Evolutionary conservation across 805 yeast genomes (phyloP).

Genomic region (Ogataea methylovora): DNA sequence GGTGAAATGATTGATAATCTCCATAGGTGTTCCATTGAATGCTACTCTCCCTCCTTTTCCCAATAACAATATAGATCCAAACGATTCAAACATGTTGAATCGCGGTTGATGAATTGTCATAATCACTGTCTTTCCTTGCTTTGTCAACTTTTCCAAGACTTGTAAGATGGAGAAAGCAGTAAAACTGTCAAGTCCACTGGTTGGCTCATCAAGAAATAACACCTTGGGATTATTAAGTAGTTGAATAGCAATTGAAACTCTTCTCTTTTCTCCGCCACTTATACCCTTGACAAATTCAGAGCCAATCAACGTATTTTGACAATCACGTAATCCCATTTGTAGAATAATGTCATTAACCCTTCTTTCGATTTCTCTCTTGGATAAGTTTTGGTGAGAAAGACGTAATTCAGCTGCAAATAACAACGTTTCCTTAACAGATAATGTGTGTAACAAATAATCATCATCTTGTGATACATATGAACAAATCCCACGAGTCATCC

Average conservation of each 20-base stretch:
- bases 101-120: slow-evolving; percentile 83
- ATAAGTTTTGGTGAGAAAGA: slow-evolving; percentile 35
- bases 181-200: slow-evolving; percentile 79
- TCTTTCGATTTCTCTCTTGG: slow-evolving; percentile 30
- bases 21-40: slow-evolving; percentile 50
- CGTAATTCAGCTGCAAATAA: slow-evolving; percentile 65
- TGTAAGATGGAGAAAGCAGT: slow-evolving; percentile 64
- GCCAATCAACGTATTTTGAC: slow-evolving; percentile 70
- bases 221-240: slow-evolving; percentile 65
- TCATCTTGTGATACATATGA: slow-evolving; percentile 84
- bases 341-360: slow-evolving; percentile 52
- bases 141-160: slow-evolving; percentile 50
- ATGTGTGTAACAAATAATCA: slow-evolving; percentile 55
- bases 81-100: slow-evolving; percentile 50
- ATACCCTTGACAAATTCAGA: slow-evolving; percentile 54
- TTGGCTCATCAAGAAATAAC: slow-evolving; percentile 77
- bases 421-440: slow-evolving; percentile 75
- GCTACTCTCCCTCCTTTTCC: slow-evolving; percentile 69
- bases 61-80: slow-evolving; percentile 65
- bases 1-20: slow-evolving; percentile 40
- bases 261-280: slow-evolving; percentile 75
- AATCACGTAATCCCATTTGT: slow-evolving; percentile 63
- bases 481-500: slow-evolving; percentile 36
- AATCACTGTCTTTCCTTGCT: slow-evolving; percentile 59
- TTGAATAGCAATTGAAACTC: slow-evolving; percentile 79